Conservation (phyloP, 306 rosid species). For the Glycine latifolia region DNA sequence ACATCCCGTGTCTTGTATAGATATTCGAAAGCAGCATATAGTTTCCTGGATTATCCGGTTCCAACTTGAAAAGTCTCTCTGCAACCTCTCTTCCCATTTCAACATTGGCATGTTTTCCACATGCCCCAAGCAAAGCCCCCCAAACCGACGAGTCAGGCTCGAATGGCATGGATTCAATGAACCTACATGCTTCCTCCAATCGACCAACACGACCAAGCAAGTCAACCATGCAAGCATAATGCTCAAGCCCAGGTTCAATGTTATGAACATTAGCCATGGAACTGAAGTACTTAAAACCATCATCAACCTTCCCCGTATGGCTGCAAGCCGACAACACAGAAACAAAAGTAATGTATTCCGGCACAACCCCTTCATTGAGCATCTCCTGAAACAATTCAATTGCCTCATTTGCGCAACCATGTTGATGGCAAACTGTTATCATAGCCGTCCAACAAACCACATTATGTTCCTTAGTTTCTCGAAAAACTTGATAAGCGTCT, state of each 20-base stretch:
- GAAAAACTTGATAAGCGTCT: conserved; percentile 56
- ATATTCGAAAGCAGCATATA: conserved; percentile 63
- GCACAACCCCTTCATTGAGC: conserved; percentile 59
- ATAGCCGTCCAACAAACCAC: conserved; percentile 77
- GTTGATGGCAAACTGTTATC: conserved; percentile 70
- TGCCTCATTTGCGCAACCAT: conserved; percentile 62
- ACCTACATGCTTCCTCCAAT: conserved; percentile 62
- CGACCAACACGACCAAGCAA: conserved; percentile 70
- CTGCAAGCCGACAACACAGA: conserved; percentile 71
- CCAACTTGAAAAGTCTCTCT: conserved; percentile 63
- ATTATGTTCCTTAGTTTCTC: conserved; percentile 53
- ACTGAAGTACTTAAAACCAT: conserved; percentile 61
- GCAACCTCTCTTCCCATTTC: conserved; percentile 71
- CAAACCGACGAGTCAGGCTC: conserved; percentile 63
- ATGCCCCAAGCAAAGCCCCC: conserved; percentile 78
- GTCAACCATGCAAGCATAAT: conserved; percentile 76
- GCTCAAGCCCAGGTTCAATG: conserved; percentile 62
- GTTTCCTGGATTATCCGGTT: conserved; percentile 73
- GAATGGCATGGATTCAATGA: conserved; percentile 63
- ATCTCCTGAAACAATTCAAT: conserved; percentile 63
- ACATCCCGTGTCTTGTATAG: conserved; percentile 57
- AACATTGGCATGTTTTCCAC: conserved; percentile 58
- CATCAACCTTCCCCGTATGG: conserved; percentile 66
- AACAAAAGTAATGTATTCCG: conserved; percentile 67
- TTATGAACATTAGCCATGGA: conserved; percentile 60